phyloP scores from a whole-genome alignment of 2,329 filamentous ascomycete genomes.

The Venturia aucupariae region DNA sequence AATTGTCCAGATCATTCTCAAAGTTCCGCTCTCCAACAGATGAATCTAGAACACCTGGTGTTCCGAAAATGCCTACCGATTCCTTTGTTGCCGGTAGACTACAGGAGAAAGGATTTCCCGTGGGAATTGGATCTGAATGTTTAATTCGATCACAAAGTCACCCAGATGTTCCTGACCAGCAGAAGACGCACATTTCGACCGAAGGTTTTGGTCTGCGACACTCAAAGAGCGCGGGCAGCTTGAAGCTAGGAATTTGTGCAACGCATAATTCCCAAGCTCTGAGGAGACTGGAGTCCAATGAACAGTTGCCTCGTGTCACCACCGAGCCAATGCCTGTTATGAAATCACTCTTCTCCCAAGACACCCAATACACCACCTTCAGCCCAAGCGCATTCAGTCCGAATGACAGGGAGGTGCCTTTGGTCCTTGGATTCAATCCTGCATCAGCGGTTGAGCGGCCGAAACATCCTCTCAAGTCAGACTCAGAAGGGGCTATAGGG shows the following conservation, averaged over 20 bases:
- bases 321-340: constrained; percentile 1
- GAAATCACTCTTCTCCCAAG: neutral
- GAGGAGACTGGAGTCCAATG: constrained; percentile 10
- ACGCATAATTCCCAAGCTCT: constrained; percentile 14
- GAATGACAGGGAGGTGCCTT: constrained; percentile 17
- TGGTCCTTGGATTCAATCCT: constrained; percentile 15
- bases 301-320: neutral
- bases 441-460: neutral
- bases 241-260: neutral
- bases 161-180: neutral
- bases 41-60: constrained; percentile 6
- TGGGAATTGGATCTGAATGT: neutral
- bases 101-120: neutral
- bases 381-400: constrained; percentile 14
- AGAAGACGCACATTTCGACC: neutral
- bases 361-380: constrained; percentile 1
- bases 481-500: neutral
- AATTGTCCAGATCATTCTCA: constrained; percentile 28
- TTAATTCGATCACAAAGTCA: constrained; percentile 1
- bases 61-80: constrained; percentile 5
- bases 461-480: neutral
- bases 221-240: neutral
- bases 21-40: constrained; percentile 19
- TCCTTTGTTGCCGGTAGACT: neutral
- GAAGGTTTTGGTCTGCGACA: neutral